Evolutionary conservation across 306 rosid species (phyloP), one percentile per base, ranked within the genome.

Genomic region (Luffa acutangula): DNA sequence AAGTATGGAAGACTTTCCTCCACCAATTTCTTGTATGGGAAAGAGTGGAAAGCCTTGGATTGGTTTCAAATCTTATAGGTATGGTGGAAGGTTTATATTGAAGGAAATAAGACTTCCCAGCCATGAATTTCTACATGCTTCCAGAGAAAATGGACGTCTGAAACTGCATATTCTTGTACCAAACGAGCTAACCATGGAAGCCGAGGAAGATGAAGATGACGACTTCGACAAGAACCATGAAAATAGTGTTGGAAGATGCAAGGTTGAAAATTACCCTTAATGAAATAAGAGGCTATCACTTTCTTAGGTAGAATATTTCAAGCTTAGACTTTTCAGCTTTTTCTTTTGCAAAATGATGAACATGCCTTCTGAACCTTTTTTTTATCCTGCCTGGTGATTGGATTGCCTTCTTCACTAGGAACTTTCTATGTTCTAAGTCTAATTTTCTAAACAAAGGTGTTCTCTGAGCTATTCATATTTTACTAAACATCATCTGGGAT

Each of bases 11-110:
- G 87, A 80, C 58, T 93, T 88, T 77, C 98, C 98, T 83, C 98
- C 98, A 14, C 98, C 98, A 0, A 92, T 93, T 64, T 89, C 98
- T 9, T 78, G 91, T 80, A 89, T 93, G 82, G 90, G 97, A 52
- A 84, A 78, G 80, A 87, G 51, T 66, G 93, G 98, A 41, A 91
- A 88, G 85, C 97, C 93, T 76, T 80, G 87, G 85, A 92, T 91
- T 79, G 89, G 85, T 60, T 93, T 91, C 83, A 83, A 74, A 82
- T 86, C 91, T 51, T 93, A 86, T 51, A 89, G 94, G 75, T 63
- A 86, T 5, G 86, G 90, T 79, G 98, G 93, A 7, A 92, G 96
- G 85, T 90, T 93, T 84, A 87, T 93, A 36, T 89, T 93, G 74
- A 89, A 81, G 59, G 89, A 89, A 81, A 79, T 94, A 60, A 89